Base-by-base conservation (phyloP, 495 filamentous ascomycete species). In the Aspergillus biplanus region DNA sequence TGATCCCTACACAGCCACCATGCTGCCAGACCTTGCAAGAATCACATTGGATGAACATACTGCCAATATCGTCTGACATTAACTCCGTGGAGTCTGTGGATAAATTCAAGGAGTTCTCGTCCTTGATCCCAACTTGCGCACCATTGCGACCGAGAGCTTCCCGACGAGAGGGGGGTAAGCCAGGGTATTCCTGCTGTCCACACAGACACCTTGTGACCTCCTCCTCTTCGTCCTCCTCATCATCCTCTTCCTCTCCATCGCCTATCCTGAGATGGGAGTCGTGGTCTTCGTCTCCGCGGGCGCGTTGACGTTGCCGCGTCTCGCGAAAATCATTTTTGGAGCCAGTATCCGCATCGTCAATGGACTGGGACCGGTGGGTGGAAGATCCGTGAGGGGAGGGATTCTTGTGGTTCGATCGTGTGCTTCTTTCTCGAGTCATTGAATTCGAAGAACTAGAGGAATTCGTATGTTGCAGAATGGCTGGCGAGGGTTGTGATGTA, bases 21-120 rank as follows among this genome's bases (percentile, higher is more conserved):
- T 99, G 95, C 71, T 99, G 95, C 95, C 95, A 99, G 58, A 97
- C 95, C 73, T 97, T 96, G 78, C 95, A 99, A 53, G 86, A 81
- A 75, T 99, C 95, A 85, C 95, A 99, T 80, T 98, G 95, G 63
- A 99, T 93, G 74, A 97, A 99, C 75, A 98, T 89, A 15, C 94
- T 93, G 42, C 95, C 94, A 53, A 91, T 81, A 52, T 97, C 94
- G 68, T 98, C 93, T 33, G 88, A 85, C 52, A 92, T 77, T 16
- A 73, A 42, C 56, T 82, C 78, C n/a, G 78, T 77, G 46, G 72
- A 66, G 58, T 76, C 76, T 18, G 71, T 62, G 46, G 75, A 62
- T 16, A 69, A 59, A 58, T 73, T 68, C n/a, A 68, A 52, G 18
- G 59, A 59, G 55, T 88, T 80, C 68, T 93, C 90, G 57, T 86